A percentile compares a stretch with the other conserved stretches of the same genome.
Conservation (phyloP, 1,284 basidiomycete species). For the Entoloma clypeatum region DNA sequence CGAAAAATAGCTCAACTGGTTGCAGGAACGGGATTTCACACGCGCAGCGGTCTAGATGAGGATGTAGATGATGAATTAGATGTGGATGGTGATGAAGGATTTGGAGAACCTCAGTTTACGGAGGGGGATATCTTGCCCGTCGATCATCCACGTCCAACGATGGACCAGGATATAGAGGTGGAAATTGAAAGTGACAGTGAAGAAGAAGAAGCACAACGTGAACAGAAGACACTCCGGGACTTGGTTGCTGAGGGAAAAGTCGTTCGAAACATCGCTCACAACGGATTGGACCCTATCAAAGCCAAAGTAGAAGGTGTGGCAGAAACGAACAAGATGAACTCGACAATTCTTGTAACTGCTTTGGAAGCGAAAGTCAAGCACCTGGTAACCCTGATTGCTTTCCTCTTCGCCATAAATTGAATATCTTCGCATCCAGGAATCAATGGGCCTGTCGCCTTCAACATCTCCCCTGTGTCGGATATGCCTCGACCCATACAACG, state of each 20-base stretch:
- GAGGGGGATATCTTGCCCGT: conserved; percentile 60
- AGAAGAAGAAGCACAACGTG: conserved; percentile 28
- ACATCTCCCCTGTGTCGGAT: conserved; percentile 63
- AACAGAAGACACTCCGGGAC: conserved; percentile 40
- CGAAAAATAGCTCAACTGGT: conserved; percentile 6
- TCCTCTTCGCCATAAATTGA: background rate
- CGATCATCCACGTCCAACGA: conserved; percentile 17
- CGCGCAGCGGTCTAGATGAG: conserved; percentile 47
- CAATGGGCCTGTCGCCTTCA: conserved; percentile 41
- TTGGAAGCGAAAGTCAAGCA: conserved; percentile 59
- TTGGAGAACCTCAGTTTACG: conserved; percentile 68
- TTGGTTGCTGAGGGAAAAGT: conserved; percentile 50
- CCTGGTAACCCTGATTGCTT: conserved; percentile 39
- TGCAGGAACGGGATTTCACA: conserved; percentile 61
- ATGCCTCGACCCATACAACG: conserved; percentile 70
- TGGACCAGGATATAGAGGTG: conserved; percentile 38
- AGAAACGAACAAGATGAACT: conserved; percentile 46
- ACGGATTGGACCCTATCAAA: conserved; percentile 30
- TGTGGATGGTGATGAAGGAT: conserved; percentile 72
- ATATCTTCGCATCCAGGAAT: conserved; percentile 36
- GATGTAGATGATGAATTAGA: conserved; percentile 77
- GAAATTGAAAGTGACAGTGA: conserved; percentile 37
- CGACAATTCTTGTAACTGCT: conserved; percentile 44
- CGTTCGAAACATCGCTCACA: conserved; percentile 25
- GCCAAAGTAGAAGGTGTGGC: conserved; percentile 39